A percentile compares a stretch with the other conserved stretches of the same genome.
phyloP scores from a whole-genome alignment of 2,329 filamentous ascomycete species.

The Aspergillus neotritici region DNA sequence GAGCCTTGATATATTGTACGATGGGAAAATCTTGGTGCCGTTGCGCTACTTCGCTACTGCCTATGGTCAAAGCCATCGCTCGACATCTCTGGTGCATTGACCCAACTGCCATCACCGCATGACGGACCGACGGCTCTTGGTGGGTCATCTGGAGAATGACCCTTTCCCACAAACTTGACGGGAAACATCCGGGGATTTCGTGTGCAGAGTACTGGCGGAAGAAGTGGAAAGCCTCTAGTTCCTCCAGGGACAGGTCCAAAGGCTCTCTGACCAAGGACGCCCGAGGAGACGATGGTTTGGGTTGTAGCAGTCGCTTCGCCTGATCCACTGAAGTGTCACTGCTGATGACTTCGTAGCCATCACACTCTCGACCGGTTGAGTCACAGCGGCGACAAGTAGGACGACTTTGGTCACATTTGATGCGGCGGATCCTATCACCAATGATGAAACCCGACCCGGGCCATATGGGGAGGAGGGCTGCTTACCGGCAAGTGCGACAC shows the following conservation, averaged over 20 bases:
- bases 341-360: conserved; percentile 29
- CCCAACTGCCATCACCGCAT: conserved; percentile 6
- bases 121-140: neutral
- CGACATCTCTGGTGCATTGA: neutral
- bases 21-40: neutral
- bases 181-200: neutral
- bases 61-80: neutral
- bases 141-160: conserved; percentile 5
- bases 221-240: conserved; percentile 15
- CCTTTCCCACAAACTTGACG: conserved; percentile 3
- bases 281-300: too few relatives aligned
- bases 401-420: conserved; percentile 36
- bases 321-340: too few relatives aligned
- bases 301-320: too few relatives aligned
- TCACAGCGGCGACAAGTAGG: conserved; percentile 34
- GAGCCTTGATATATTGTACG: conserved; percentile 1
- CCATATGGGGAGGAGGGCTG: neutral
- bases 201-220: conserved; percentile 1
- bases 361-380: conserved; percentile 33
- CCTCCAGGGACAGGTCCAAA: conserved; percentile 24
- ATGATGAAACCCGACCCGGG: too few relatives aligned
- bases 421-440: conserved; percentile 18
- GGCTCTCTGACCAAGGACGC: too few relatives aligned
- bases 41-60: neutral
- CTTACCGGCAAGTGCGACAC: conserved; percentile 6